phyloP scores from a whole-genome alignment of 768 basidiomycete species.

The Pisolithus microcarpus region DNA sequence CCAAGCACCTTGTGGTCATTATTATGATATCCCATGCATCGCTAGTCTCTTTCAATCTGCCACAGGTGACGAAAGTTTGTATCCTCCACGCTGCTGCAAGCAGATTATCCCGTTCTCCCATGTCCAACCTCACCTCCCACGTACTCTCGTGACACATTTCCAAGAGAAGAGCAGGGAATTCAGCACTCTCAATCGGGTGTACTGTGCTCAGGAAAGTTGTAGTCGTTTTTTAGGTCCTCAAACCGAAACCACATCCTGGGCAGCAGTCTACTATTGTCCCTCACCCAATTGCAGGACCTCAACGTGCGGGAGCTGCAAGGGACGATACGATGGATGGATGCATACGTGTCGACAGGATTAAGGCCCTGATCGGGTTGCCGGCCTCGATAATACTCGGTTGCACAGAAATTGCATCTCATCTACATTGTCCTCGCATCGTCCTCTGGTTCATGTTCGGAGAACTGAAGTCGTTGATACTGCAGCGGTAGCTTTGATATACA shows the following conservation, averaged over 20 bases:
- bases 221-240: slow-evolving; percentile 32
- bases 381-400: slow-evolving; percentile 12
- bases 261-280: slow-evolving; percentile 14
- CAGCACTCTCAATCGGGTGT: slow-evolving; percentile 30
- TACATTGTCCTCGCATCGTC: too few species aligned
- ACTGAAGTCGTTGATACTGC: too few species aligned
- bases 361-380: slow-evolving; percentile 19
- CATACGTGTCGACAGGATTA: slow-evolving; percentile 23
- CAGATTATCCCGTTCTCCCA: slow-evolving; percentile 20
- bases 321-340: slow-evolving; percentile 15
- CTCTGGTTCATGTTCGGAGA: too few species aligned
- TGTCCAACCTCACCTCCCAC: slow-evolving; percentile 20
- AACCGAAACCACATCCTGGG: slow-evolving; percentile 18
- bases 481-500: too few species aligned
- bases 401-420: too few species aligned
- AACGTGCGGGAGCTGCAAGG: slow-evolving; percentile 22
- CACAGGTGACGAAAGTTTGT: slow-evolving; percentile 32
- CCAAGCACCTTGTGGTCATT: slow-evolving; percentile 29
- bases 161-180: slow-evolving; percentile 24
- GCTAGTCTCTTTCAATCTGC: slow-evolving; percentile 30
- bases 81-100: slow-evolving; percentile 35
- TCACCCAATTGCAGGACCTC: slow-evolving; percentile 12
- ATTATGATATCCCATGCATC: slow-evolving; percentile 29
- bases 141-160: slow-evolving; percentile 15
- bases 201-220: slow-evolving; percentile 30